These are phyloP conservation scores for Ceratocystiopsis sp. DNA, from an alignment of 2,329 filamentous ascomycete species.

Conservation along the genomic window DNA sequence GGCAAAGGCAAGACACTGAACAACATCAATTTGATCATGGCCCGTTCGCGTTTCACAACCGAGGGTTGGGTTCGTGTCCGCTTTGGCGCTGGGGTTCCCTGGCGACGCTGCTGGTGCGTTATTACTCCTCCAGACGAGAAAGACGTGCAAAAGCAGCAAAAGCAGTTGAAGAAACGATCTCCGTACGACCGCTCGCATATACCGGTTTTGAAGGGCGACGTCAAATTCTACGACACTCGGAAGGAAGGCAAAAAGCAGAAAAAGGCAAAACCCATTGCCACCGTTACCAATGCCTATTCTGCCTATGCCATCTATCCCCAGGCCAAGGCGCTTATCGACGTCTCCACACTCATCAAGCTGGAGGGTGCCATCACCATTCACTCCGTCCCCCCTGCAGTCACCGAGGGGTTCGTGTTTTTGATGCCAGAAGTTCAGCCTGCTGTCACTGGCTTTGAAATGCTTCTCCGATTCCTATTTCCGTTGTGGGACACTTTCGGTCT, in stretches of 20 bases:
- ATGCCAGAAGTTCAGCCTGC: slow-evolving; percentile 94
- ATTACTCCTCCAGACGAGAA: slow-evolving; percentile 88
- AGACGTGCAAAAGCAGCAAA: slow-evolving; percentile 68
- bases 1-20: slow-evolving; percentile 83
- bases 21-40: slow-evolving; percentile 80
- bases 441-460: slow-evolving; percentile 86
- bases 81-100: slow-evolving; percentile 89
- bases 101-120: slow-evolving; percentile 94
- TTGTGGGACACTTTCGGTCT: slow-evolving; percentile 84
- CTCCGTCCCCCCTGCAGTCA: slow-evolving; percentile 55
- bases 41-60: slow-evolving; percentile 55
- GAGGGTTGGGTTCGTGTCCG: slow-evolving; percentile 92
- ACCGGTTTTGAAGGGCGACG: slow-evolving; percentile 62
- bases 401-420: slow-evolving; percentile 91
- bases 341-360: slow-evolving; percentile 84
- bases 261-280: slow-evolving; percentile 77
- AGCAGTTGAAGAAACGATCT: slow-evolving; percentile 64
- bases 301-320: slow-evolving; percentile 95
- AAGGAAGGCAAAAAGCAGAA: slow-evolving; percentile 69
- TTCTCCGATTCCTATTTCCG: slow-evolving; percentile 82
- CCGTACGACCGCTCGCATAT: slow-evolving; percentile 59
- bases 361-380: slow-evolving; percentile 85
- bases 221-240: slow-evolving; percentile 84
- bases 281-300: slow-evolving; percentile 77
- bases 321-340: slow-evolving; percentile 81